Base-by-base conservation (phyloP, 768 basidiomycete genomes). In the Zangia roseola region DNA sequence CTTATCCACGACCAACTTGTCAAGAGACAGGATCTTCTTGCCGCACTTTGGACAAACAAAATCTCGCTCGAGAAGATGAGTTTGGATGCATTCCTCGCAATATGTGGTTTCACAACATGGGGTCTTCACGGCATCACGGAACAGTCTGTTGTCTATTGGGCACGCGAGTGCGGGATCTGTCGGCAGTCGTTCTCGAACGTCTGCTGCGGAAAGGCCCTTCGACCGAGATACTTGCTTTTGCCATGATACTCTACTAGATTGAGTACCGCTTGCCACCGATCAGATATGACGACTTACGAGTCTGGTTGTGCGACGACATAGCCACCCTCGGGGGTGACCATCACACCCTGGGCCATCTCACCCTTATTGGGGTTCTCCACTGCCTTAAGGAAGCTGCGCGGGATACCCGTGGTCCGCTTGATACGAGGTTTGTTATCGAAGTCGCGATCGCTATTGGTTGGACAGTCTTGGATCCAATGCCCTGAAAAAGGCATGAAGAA, bases 381-480 rank as follows among this genome's bases (percentile, higher is more conserved):
- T 0, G 93, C 87, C 68, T 97, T 97, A 46, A 99, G 74, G 83
- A 99, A 98, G 65, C 91, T 94, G 56, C 94, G 82, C 5, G 97
- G 97, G 53, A 99, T 99, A 69, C 97, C 97, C 10, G 97, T 99
- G 5, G 97, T 98, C 43, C 97, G 81, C 65, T 97, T 97, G 67
- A 99, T 94, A 23, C 94, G 87, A 40, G 95, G 95, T 49, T 88
- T 77, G 61, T 98, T 88, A 68, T 95, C 92, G 56, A 86, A 97
- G 41, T 94, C 92, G 43, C 92, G 87, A 64, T 99, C 92, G 59
- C 88, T 94, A 66, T 97, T 97, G 6, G 94, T 97, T 2, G 97
- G 97, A 65, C 97, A 99, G 54, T 97, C 91, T 65, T 99, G 94
- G 55, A 99, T 99, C 97, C 97, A 99, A 64, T 99, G 97, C 34